Evolutionary conservation across 352 stramenopile species (phyloP).

Genomic region (Globisporangium cystogenes): DNA sequence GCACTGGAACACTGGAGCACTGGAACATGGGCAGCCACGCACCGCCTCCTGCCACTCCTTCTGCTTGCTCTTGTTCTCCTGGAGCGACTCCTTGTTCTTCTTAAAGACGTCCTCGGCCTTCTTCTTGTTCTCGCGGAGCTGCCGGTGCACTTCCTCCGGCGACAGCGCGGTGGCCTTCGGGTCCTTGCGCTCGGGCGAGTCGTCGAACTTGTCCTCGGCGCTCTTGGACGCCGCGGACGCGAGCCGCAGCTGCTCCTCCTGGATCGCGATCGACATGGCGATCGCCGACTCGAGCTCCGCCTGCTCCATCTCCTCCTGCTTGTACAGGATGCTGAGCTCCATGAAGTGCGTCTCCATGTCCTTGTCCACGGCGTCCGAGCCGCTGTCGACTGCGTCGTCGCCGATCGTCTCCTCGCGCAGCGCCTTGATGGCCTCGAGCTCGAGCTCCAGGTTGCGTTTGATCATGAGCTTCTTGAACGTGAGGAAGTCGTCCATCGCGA

Average conservation of each 20-base stretch:
- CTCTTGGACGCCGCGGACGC: conserved; percentile 44
- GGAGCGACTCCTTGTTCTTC: conserved; percentile 68
- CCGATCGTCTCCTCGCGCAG: conserved; percentile 52
- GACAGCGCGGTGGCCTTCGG: conserved; percentile 18
- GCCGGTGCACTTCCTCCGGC: conserved; percentile 44
- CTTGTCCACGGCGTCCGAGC: conserved; percentile 18
- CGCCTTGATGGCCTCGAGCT: conserved; percentile 84
- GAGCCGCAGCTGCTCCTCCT: conserved; percentile 61
- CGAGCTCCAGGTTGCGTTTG: conserved; percentile 88
- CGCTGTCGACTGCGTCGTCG: conserved; percentile 12
- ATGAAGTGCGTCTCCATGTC: conserved; percentile 67
- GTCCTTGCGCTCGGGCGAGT: conserved; percentile 20
- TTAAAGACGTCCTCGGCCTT: conserved; percentile 69
- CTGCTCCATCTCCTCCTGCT: conserved; percentile 84
- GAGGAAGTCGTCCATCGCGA: conserved; percentile 89
- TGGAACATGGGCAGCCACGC: background rate
- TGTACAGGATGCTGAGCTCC: conserved; percentile 83
- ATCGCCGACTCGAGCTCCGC: conserved; percentile 72
- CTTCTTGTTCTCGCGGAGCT: conserved; percentile 63
- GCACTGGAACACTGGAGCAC: background rate
- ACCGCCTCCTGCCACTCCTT: conserved; percentile 52
- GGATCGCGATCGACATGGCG: conserved; percentile 70
- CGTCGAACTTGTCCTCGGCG: conserved; percentile 60
- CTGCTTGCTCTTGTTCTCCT: conserved; percentile 63
- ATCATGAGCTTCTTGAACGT: conserved; percentile 93